phyloP scores from a whole-genome alignment of 73 alveolate species.

The Vitrella brassicaformis region DNA sequence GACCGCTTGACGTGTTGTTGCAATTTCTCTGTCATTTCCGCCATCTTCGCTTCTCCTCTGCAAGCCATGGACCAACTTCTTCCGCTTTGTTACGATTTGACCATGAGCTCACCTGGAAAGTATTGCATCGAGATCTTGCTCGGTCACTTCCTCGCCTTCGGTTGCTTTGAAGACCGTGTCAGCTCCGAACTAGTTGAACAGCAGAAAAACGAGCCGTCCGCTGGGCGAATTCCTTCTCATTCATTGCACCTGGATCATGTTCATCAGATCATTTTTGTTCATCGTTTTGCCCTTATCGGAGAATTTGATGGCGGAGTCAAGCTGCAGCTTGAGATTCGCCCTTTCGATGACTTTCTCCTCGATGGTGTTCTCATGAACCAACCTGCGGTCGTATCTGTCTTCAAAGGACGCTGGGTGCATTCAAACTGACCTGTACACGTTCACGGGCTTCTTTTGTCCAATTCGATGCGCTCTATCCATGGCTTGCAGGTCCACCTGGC shows the following conservation, averaged over 20 bases:
- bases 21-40: background rate
- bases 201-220: no score
- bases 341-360: background rate
- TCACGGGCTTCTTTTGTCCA: conserved; percentile 87
- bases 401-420: no score
- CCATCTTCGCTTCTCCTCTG: no score
- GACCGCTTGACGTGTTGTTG: background rate
- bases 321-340: background rate
- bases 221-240: background rate
- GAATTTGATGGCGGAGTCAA: background rate
- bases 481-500: conserved; percentile 84
- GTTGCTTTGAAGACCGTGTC: no score
- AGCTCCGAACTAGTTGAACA: no score
- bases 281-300: background rate
- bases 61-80: no score
- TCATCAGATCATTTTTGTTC: background rate
- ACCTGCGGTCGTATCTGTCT: no score
- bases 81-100: no score
- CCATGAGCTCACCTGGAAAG: no score
- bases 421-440: conserved; percentile 76
- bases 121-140: no score
- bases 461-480: conserved; percentile 97
- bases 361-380: background rate
- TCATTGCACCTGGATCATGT: background rate
- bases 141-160: no score